phyloP scores from a whole-genome alignment of 2,329 filamentous ascomycete species.

The Pyrenochaeta sp. region DNA sequence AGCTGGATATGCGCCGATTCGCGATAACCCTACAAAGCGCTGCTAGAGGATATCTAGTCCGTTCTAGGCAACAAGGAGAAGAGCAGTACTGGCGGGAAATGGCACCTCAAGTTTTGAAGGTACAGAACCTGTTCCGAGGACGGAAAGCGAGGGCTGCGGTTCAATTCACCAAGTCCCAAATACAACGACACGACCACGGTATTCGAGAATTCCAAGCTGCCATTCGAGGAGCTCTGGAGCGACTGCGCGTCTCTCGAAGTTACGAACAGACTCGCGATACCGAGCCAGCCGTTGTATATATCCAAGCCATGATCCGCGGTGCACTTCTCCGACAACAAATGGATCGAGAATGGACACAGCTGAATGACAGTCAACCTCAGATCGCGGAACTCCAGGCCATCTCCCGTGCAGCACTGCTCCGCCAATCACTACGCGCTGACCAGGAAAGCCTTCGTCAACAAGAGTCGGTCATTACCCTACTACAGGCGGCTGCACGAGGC shows the following conservation, averaged over 20 bases:
- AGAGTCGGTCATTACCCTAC: conserved; percentile 53
- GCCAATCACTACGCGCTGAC: conserved; percentile 45
- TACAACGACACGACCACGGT: conserved; percentile 55
- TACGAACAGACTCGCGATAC: conserved; percentile 69
- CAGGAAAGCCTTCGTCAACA: conserved; percentile 46
- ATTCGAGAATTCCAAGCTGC: conserved; percentile 64
- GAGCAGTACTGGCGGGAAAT: conserved; percentile 73
- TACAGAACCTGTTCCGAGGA: conserved; percentile 83
- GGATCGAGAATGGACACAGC: conserved; percentile 44
- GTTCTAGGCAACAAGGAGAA: conserved; percentile 67
- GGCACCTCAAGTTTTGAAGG: conserved; percentile 74
- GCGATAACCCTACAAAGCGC: conserved; percentile 81
- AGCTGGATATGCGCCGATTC: conserved; percentile 81
- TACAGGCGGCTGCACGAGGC: conserved; percentile 73
- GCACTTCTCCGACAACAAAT: conserved; percentile 69
- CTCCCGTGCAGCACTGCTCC: conserved; percentile 51
- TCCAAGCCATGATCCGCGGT: conserved; percentile 68
- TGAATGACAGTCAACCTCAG: conserved; percentile 59
- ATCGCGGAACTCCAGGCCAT: conserved; percentile 49
- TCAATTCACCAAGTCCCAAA: conserved; percentile 56
- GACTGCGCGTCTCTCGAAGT: conserved; percentile 56
- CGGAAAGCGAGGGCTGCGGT: conserved; percentile 60
- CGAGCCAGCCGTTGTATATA: conserved; percentile 62
- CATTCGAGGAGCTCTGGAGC: conserved; percentile 57
- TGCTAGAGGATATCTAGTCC: conserved; percentile 76